phyloP scores from a whole-genome alignment of 257 asterid species.

The Solanum appendiculatum region DNA sequence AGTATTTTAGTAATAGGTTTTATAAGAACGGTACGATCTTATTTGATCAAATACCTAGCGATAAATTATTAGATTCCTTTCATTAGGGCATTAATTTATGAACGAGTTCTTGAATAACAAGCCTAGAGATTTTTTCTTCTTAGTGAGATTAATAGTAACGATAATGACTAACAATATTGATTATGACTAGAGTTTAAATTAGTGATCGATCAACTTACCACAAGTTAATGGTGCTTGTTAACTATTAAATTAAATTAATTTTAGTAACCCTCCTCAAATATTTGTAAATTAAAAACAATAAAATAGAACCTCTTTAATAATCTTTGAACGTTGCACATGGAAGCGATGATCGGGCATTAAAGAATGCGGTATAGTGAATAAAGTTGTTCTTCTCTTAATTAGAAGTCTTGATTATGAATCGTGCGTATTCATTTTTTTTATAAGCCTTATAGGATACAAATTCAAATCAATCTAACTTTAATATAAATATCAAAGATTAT shows the following conservation, averaged over 20 bases:
- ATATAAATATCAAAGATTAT: background rate
- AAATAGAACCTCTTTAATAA: background rate
- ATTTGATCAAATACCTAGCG: no score
- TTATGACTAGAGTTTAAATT: background rate
- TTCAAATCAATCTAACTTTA: background rate
- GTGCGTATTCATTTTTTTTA: fast-evolving
- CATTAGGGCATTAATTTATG: no score
- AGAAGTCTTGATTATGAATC: fast-evolving
- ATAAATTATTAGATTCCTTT: no score
- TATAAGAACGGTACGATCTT: no score
- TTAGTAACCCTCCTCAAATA: background rate
- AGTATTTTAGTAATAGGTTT: background rate
- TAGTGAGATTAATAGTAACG: no score
- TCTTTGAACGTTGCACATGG: background rate
- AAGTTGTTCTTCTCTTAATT: no score
- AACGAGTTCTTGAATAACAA: no score
- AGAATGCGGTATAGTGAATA: no score
- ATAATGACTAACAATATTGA: no score
- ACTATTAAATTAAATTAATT: background rate
- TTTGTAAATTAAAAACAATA: background rate
- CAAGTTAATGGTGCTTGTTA: background rate
- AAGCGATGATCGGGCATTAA: background rate
- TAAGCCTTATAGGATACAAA: fast-evolving
- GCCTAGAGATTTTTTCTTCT: fast-evolving
- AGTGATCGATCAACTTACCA: background rate